Conservation (phyloP, 371 early-diverging fungal species). For the Batkoa obscura region DNA sequence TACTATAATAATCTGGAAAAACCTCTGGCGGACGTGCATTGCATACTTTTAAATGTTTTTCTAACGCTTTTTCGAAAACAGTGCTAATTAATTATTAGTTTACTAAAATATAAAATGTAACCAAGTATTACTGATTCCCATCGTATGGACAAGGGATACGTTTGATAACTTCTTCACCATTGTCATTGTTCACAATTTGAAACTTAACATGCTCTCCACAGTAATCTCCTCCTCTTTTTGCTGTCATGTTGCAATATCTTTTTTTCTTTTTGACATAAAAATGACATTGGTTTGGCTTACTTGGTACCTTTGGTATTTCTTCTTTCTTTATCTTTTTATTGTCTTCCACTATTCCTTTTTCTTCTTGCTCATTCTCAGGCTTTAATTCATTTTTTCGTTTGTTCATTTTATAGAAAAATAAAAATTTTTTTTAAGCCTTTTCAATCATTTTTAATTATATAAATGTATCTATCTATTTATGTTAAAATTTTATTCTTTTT, state of each 20-base stretch:
- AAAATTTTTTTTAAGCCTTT: too few species aligned
- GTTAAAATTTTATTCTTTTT: too few species aligned
- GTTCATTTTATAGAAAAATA: too few species aligned
- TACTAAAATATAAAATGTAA: neutral
- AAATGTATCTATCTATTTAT: too few species aligned
- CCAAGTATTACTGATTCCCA: conserved; percentile 37
- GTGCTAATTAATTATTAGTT: conserved; percentile 19
- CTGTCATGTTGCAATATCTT: conserved; percentile 42
- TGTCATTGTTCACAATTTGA: conserved; percentile 4
- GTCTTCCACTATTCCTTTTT: too few species aligned
- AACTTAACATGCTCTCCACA: conserved; percentile 51
- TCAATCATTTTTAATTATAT: too few species aligned
- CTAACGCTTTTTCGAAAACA: conserved; percentile 37
- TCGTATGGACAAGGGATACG: conserved; percentile 70
- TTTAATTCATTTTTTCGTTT: too few species aligned
- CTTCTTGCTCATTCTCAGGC: too few species aligned
- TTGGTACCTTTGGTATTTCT: neutral
- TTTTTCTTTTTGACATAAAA: conserved; percentile 18
- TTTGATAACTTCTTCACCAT: neutral
- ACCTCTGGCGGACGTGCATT: conserved; percentile 36
- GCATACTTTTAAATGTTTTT: conserved; percentile 45
- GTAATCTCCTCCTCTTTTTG: conserved; percentile 30
- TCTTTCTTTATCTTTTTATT: too few species aligned
- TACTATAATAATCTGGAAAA: conserved; percentile 20
- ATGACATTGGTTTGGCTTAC: conserved; percentile 20